These are phyloP conservation scores for Ogataea naganishii DNA, from an alignment of 805 yeast species.

Conservation along the genomic window DNA sequence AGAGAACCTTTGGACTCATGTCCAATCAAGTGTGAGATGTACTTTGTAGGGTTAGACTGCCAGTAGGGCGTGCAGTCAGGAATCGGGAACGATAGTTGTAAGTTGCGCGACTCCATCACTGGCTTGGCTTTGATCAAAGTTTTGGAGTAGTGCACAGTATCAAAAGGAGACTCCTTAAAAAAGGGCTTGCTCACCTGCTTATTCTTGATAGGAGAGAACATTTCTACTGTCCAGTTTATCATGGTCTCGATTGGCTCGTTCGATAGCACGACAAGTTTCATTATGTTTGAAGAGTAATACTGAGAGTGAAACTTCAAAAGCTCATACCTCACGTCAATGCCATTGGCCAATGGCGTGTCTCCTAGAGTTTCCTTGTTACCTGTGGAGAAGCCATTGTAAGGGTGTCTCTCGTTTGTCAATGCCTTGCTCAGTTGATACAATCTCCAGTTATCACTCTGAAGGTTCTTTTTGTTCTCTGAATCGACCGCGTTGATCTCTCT, in stretches of 20 bases:
- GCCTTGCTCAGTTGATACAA: slow-evolving; percentile 76
- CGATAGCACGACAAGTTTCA: slow-evolving; percentile 82
- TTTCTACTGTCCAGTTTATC: slow-evolving; percentile 59
- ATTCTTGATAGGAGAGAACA: slow-evolving; percentile 58
- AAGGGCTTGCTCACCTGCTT: slow-evolving; percentile 32
- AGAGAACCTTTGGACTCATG: slow-evolving; percentile 90
- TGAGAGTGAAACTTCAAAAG: slow-evolving; percentile 63
- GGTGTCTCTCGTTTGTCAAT: slow-evolving; percentile 66
- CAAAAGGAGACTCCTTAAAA: slow-evolving; percentile 38
- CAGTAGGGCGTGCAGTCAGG: slow-evolving; percentile 68
- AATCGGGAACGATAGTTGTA: slow-evolving; percentile 61
- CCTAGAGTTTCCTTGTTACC: slow-evolving; percentile 78
- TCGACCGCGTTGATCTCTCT: slow-evolving; percentile 93
- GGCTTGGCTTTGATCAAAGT: slow-evolving; percentile 64
- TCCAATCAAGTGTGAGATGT: slow-evolving; percentile 77
- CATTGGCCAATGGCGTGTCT: slow-evolving; percentile 47
- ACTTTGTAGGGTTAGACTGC: slow-evolving; percentile 61
- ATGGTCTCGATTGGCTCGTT: slow-evolving; percentile 69
- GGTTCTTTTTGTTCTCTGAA: slow-evolving; percentile 89
- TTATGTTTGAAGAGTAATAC: slow-evolving; percentile 77
- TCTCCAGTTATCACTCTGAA: slow-evolving; percentile 88
- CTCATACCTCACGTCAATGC: slow-evolving; percentile 73
- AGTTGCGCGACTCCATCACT: slow-evolving; percentile 65
- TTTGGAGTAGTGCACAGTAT: slow-evolving; percentile 37
- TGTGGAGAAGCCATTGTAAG: slow-evolving; percentile 81